phyloP scores from a whole-genome alignment of 169 alveolate genomes.

The Plasmodium gonderi region DNA sequence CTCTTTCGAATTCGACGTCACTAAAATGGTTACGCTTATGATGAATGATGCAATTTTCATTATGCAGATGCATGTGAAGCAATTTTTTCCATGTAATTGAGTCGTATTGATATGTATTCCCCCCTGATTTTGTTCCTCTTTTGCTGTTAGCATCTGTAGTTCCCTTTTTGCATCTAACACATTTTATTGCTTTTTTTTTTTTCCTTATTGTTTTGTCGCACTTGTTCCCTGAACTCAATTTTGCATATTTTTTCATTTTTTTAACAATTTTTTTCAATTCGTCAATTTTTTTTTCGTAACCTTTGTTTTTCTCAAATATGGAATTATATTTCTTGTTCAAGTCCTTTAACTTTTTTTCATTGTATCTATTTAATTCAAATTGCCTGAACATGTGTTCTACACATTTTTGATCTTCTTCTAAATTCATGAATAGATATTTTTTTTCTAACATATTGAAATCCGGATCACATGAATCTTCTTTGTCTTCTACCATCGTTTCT shows the following conservation, averaged over 20 bases:
- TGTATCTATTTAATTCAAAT: constrained; percentile 31
- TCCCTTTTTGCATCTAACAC: background rate
- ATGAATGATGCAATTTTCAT: background rate
- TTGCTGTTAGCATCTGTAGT: background rate
- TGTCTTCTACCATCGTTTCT: background rate
- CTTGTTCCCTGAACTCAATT: background rate
- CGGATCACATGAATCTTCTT: background rate
- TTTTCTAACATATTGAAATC: constrained; percentile 34
- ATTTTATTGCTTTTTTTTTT: background rate
- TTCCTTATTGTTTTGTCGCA: background rate
- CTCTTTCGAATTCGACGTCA: constrained; percentile 33
- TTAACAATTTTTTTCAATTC: constrained; percentile 40
- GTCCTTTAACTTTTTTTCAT: constrained; percentile 35
- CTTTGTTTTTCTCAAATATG: constrained; percentile 33
- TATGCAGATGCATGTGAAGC: background rate
- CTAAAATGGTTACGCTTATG: background rate
- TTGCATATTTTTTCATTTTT: constrained; percentile 38
- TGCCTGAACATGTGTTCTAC: constrained; percentile 42
- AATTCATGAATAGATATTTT: constrained; percentile 19
- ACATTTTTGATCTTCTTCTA: constrained; percentile 42
- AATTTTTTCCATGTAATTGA: background rate
- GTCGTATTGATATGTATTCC: background rate
- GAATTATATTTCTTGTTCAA: constrained; percentile 40
- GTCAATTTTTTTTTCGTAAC: constrained; percentile 43
- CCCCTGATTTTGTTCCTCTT: background rate